phyloP scores from a whole-genome alignment of 192 early-diverging fungal species.

The Thamnidium elegans region DNA sequence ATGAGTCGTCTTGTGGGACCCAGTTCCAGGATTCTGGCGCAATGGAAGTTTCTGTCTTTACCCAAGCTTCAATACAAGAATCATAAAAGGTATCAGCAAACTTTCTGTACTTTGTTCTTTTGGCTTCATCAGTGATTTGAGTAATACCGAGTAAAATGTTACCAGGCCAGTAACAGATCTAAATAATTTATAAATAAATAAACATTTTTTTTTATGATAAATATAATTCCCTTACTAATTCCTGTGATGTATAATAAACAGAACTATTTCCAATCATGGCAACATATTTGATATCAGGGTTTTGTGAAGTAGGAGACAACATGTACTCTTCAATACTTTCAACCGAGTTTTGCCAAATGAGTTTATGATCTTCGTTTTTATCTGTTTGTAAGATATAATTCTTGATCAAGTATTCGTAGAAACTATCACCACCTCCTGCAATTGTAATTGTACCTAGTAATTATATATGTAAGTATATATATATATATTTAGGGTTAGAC shows the following conservation, averaged over 20 bases:
- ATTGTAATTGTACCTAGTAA: conserved; percentile 30
- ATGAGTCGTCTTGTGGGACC: not conserved
- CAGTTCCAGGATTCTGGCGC: conserved; percentile 48
- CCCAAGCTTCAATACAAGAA: conserved; percentile 46
- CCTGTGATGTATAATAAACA: conserved; percentile 16
- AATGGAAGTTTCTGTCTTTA: conserved; percentile 41
- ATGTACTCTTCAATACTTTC: conserved; percentile 27
- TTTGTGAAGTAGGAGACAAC: conserved; percentile 14
- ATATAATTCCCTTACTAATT: conserved; percentile 13
- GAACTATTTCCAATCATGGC: conserved; percentile 3
- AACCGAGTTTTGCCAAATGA: conserved; percentile 36
- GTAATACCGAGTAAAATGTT: conserved; percentile 47
- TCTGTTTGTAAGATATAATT: conserved; percentile 46
- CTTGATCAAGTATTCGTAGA: conserved; percentile 63
- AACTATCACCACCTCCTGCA: conserved; percentile 52
- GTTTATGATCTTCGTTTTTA: conserved; percentile 25
- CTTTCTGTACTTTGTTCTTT: not conserved
- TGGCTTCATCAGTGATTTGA: conserved; percentile 36
- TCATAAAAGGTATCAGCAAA: conserved; percentile 46
- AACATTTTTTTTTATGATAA: not conserved
- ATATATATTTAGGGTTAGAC: too few species aligned
- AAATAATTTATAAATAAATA: too few species aligned
- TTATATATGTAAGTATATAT: too few species aligned
- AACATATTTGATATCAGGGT: conserved; percentile 16
- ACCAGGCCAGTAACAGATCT: conserved; percentile 51